A percentile compares a stretch with the other conserved stretches of the same genome.
Conservation (phyloP, 106 monocot genomes). For the Alisma plantagoaquatica region DNA sequence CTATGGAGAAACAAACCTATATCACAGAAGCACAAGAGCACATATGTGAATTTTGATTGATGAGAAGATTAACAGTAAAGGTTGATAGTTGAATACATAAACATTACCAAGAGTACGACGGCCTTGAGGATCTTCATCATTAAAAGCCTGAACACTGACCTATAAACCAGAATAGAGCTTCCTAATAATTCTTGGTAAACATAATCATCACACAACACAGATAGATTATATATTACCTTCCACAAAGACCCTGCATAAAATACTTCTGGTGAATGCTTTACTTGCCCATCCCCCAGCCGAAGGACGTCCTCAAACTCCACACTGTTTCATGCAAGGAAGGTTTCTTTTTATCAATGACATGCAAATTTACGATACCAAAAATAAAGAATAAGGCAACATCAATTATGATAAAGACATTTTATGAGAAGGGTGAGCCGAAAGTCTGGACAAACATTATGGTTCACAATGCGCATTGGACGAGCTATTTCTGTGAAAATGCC, state of each 20-base stretch:
- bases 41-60: not conserved
- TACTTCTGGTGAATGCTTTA: conserved; percentile 94
- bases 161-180: conserved; percentile 15
- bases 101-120: conserved; percentile 81
- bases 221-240: conserved; percentile 47
- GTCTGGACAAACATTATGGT: too few relatives aligned
- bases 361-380: too few relatives aligned
- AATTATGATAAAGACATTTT: too few relatives aligned
- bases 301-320: conserved; percentile 92
- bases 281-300: conserved; percentile 80
- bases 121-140: conserved; percentile 96
- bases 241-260: conserved; percentile 97
- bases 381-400: too few relatives aligned
- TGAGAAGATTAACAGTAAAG: not conserved
- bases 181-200: not conserved
- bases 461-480: too few relatives aligned
- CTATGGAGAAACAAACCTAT: conserved; percentile 90
- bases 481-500: too few relatives aligned
- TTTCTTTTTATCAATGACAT: too few relatives aligned
- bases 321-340: conserved; percentile 38
- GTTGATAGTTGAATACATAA: not conserved
- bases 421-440: too few relatives aligned
- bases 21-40: not conserved
- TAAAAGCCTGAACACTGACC: conserved; percentile 98
- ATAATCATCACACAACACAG: not conserved